phyloP scores from a whole-genome alignment of 2,329 filamentous ascomycete genomes.

The Calonectria ilicicola region DNA sequence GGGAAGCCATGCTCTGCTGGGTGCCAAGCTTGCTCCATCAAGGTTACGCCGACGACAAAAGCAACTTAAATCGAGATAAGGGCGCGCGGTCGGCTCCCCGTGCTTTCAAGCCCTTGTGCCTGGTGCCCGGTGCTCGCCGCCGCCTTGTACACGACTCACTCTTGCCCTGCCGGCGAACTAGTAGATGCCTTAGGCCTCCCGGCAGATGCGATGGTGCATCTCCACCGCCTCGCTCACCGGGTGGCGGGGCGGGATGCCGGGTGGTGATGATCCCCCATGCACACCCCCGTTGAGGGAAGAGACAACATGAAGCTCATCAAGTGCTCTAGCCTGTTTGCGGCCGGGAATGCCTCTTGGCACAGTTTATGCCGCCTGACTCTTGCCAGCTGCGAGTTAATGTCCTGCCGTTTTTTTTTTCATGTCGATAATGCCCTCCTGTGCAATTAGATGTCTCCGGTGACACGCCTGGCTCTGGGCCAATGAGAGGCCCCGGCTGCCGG shows the following conservation, averaged over 20 bases:
- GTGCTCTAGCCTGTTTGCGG: constrained; percentile 4
- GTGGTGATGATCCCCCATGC: constrained; percentile 34
- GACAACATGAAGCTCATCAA: constrained; percentile 14
- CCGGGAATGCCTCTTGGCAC: constrained; percentile 8
- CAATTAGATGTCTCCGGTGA: not conserved
- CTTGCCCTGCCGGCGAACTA: not conserved
- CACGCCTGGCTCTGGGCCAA: not conserved
- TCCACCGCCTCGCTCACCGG: constrained; percentile 27
- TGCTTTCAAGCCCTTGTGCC: not conserved
- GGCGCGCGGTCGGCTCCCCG: not conserved
- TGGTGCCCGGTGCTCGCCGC: not conserved
- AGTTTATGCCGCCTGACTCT: not conserved
- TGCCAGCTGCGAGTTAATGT: not conserved
- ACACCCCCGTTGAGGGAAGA: constrained; percentile 18
- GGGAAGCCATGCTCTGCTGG: constrained; percentile 36
- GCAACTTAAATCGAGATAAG: not conserved
- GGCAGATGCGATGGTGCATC: constrained; percentile 38
- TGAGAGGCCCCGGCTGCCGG: not conserved
- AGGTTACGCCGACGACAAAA: not conserved
- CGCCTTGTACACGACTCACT: not conserved
- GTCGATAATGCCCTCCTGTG: not conserved
- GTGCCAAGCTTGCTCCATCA: constrained; percentile 19
- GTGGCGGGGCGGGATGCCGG: constrained; percentile 29
- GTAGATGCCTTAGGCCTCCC: constrained; percentile 39
- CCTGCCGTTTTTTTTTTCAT: not conserved